A percentile compares a stretch with the other conserved stretches of the same genome.
Conservation (phyloP, 2,329 filamentous ascomycete genomes). For the Fusarium tjaetaba region DNA sequence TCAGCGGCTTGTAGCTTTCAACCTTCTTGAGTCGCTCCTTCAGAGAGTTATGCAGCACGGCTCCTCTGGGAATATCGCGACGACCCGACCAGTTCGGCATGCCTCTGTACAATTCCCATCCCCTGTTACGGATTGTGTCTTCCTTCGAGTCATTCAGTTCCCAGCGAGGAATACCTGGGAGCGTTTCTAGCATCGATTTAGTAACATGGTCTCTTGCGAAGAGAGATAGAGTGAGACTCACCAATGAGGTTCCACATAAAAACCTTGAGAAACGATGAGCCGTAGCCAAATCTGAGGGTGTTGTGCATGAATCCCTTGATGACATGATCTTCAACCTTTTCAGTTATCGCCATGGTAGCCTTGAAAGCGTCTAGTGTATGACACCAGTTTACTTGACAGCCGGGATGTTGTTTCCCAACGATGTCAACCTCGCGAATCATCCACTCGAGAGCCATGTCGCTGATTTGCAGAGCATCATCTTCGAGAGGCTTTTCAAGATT, state of each 20-base stretch:
- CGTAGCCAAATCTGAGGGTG: conserved; percentile 48
- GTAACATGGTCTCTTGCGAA: fast-evolving
- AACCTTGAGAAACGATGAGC: conserved; percentile 50
- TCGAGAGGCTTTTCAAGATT: too few relatives aligned
- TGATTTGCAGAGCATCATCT: too few relatives aligned
- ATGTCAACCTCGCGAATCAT: too few relatives aligned
- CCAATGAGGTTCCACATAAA: conserved; percentile 57
- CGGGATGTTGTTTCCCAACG: too few relatives aligned
- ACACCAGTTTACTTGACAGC: too few relatives aligned
- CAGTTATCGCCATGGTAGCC: too few relatives aligned
- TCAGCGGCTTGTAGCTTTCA: not conserved
- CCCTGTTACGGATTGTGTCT: not conserved
- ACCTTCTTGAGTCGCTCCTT: not conserved
- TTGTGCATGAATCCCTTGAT: conserved; percentile 46
- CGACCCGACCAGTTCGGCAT: not conserved
- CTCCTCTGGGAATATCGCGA: not conserved
- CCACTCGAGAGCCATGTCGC: too few relatives aligned
- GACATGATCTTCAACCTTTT: too few relatives aligned
- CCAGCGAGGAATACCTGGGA: not conserved
- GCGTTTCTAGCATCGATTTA: not conserved
- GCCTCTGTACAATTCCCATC: not conserved
- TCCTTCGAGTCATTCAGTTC: not conserved
- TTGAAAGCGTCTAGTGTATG: too few relatives aligned
- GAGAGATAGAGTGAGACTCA: conserved; percentile 20
- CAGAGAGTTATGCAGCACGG: not conserved